Percentiles rank a stretch among this genome's conserved stretches.
Conservation (phyloP, 441 rosid species). For the Euphorbia schlechtendalii region DNA sequence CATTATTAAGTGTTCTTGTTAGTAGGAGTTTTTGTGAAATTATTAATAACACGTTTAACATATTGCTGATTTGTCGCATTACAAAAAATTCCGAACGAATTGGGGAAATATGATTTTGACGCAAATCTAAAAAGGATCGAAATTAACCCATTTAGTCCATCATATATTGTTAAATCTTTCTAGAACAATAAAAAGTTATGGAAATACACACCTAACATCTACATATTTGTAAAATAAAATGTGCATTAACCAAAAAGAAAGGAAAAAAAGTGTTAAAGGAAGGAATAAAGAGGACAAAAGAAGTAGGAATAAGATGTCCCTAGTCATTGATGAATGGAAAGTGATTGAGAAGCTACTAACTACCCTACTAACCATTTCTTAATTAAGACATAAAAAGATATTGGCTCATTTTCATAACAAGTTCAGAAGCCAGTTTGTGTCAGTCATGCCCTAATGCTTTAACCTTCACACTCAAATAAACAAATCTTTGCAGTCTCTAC, state of each 20-base stretch:
- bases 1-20: no score
- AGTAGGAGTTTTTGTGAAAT: no score
- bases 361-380: neutral
- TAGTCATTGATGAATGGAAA: neutral
- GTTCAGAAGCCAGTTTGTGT: no score
- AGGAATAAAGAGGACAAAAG: neutral
- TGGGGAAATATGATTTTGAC: no score
- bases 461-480: neutral
- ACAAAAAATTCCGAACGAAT: no score
- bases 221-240: neutral
- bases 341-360: neutral
- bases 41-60: no score
- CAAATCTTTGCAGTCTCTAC: neutral
- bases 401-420: neutral
- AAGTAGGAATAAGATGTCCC: constrained; percentile 3
- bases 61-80: no score
- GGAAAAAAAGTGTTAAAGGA: neutral
- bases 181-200: neutral
- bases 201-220: no score
- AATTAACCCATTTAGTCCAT: no score
- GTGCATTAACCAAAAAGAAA: neutral
- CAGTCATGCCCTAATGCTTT: no score
- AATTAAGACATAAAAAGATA: no score
- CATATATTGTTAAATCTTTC: neutral
- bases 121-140: no score